These are phyloP conservation scores for Cardiospermum halicacabum DNA, from an alignment of 345 rosid species.

Conservation along the genomic window DNA sequence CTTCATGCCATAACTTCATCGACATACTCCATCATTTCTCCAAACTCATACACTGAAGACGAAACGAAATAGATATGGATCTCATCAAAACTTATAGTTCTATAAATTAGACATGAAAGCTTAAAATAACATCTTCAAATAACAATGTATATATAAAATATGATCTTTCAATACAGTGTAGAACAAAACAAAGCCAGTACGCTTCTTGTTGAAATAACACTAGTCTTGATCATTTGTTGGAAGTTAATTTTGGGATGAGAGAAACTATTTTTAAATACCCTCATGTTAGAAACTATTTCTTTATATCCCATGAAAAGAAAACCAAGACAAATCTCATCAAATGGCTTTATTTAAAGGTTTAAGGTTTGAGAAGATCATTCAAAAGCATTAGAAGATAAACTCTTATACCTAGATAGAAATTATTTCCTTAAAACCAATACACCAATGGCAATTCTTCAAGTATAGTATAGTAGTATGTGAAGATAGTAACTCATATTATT, in stretches of 20 bases:
- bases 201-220: not conserved
- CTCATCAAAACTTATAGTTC: not conserved
- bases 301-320: too few relatives aligned
- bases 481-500: not conserved
- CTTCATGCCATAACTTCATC: too few relatives aligned
- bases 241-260: slow-evolving; percentile 44
- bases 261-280: slow-evolving; percentile 66
- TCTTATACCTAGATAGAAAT: not conserved
- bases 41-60: too few relatives aligned
- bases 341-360: not conserved
- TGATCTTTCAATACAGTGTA: not conserved
- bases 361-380: too few relatives aligned
- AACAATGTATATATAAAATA: not conserved
- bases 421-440: not conserved
- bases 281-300: too few relatives aligned
- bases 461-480: not conserved
- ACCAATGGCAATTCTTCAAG: not conserved
- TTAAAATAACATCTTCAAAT: not conserved
- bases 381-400: not conserved
- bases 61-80: not conserved
- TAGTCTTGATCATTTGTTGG: not conserved
- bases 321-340: slow-evolving; percentile 37
- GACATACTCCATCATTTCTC: too few relatives aligned
- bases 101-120: not conserved
- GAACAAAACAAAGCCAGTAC: not conserved